Conservation (phyloP, 495 filamentous ascomycete genomes). For the Talaromyces ruber region DNA sequence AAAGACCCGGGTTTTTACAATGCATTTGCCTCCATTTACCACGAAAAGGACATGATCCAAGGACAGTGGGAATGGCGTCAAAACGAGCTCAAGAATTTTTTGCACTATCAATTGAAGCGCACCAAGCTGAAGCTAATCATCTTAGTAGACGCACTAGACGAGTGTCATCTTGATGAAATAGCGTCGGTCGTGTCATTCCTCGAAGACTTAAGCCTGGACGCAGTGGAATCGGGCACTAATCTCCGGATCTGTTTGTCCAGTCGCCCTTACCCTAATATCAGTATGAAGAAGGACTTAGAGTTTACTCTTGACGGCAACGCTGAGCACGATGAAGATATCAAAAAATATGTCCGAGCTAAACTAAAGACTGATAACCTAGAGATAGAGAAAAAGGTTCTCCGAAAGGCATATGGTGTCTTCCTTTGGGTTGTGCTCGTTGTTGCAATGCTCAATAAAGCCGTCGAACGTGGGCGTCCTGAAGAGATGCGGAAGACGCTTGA, state of each 20-base stretch:
- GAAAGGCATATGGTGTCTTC: slow-evolving; percentile 15
- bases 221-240: background rate
- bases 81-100: background rate
- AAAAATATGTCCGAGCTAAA: slow-evolving; percentile 8
- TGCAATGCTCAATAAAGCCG: slow-evolving; percentile 8
- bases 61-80: background rate
- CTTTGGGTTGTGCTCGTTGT: slow-evolving; percentile 18
- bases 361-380: background rate
- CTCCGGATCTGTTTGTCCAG: slow-evolving; percentile 16
- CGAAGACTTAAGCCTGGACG: slow-evolving; percentile 3
- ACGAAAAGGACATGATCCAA: too few species aligned
- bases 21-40: background rate
- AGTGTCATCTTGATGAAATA: slow-evolving; percentile 16
- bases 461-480: too few species aligned
- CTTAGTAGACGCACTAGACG: slow-evolving; percentile 34
- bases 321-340: slow-evolving; percentile 13
- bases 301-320: slow-evolving; percentile 10
- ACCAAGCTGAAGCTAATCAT: slow-evolving; percentile 8
- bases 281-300: slow-evolving; percentile 6
- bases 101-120: slow-evolving; percentile 4
- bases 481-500: too few species aligned
- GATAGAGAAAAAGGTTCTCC: background rate
- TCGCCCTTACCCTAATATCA: slow-evolving; percentile 17
- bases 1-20: slow-evolving; percentile 11
- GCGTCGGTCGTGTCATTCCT: slow-evolving; percentile 5